Evolutionary conservation across 2,329 filamentous ascomycete genomes (phyloP).

Genomic region (Thermothelomyces thermophilus): DNA sequence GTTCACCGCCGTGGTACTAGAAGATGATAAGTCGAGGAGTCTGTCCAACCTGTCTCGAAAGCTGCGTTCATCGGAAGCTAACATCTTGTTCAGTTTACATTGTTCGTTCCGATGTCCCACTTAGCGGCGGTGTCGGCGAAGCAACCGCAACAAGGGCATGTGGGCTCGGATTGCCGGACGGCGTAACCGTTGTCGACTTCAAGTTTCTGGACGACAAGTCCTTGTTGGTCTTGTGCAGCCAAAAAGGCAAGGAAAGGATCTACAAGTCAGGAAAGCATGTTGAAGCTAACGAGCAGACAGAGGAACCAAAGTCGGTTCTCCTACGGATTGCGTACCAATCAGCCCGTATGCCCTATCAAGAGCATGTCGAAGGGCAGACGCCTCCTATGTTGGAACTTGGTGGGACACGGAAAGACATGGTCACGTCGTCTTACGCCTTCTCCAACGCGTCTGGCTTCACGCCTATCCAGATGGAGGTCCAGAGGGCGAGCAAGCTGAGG

Average conservation of each 20-base stretch:
- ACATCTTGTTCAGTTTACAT: slow-evolving; percentile 46
- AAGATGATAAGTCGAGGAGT: slow-evolving; percentile 34
- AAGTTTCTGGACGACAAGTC: slow-evolving; percentile 60
- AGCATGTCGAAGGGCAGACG: slow-evolving; percentile 4
- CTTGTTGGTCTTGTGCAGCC: slow-evolving; percentile 52
- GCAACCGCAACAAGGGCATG: slow-evolving; percentile 34
- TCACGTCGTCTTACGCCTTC: slow-evolving; percentile 13
- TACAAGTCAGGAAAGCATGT: not conserved
- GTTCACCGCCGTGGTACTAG: slow-evolving; percentile 38
- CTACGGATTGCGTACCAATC: slow-evolving; percentile 17
- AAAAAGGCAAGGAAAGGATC: slow-evolving; percentile 30
- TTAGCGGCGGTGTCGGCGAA: slow-evolving; percentile 55
- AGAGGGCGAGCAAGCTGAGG: slow-evolving; percentile 37
- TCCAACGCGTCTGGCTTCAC: slow-evolving; percentile 29
- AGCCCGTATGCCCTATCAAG: slow-evolving; percentile 4
- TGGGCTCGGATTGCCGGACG: slow-evolving; percentile 36
- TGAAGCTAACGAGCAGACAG: slow-evolving; percentile 4
- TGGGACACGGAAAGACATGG: not conserved
- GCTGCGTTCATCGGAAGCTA: not conserved
- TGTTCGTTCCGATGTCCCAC: slow-evolving; percentile 46
- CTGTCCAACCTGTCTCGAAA: slow-evolving; percentile 1
- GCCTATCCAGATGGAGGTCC: slow-evolving; percentile 47
- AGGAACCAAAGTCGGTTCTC: slow-evolving; percentile 17
- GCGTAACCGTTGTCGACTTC: slow-evolving; percentile 47
- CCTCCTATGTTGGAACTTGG: slow-evolving; percentile 6